These are phyloP conservation scores for Colletotrichum sp. DNA, from an alignment of 2,329 filamentous ascomycete genomes.

Conservation along the genomic window DNA sequence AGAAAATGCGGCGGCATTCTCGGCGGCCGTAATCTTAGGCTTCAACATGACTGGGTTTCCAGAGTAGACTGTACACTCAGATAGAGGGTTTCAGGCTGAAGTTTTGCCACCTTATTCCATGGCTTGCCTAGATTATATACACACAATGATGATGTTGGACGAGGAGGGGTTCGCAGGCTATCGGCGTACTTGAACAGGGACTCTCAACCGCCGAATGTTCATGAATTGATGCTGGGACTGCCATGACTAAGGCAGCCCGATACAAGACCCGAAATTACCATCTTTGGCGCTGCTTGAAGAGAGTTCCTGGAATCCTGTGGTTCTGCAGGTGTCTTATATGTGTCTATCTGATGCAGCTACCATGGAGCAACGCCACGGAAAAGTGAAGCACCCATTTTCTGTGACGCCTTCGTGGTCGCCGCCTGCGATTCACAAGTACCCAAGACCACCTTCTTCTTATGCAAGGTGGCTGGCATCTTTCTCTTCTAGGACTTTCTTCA, in stretches of 20 bases:
- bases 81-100: not conserved
- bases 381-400: fast-evolving
- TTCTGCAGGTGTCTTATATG: not conserved
- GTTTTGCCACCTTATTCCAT: not conserved
- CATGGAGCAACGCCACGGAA: fast-evolving
- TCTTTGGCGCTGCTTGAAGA: not conserved
- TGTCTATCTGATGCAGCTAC: not conserved
- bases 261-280: fast-evolving
- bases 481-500: fast-evolving
- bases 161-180: not conserved
- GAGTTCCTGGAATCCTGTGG: not conserved
- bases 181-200: fast-evolving
- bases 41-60: too few species aligned
- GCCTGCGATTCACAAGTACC: not conserved
- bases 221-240: fast-evolving
- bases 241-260: not conserved
- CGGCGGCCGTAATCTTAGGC: too few species aligned
- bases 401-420: not conserved
- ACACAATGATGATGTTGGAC: not conserved
- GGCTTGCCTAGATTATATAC: not conserved
- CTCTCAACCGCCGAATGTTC: fast-evolving
- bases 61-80: not conserved
- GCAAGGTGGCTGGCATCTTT: fast-evolving
- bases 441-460: fast-evolving
- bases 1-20: not conserved